phyloP scores from a whole-genome alignment of 176 grass and related monocot species.

The Cenchrus purpureus region DNA sequence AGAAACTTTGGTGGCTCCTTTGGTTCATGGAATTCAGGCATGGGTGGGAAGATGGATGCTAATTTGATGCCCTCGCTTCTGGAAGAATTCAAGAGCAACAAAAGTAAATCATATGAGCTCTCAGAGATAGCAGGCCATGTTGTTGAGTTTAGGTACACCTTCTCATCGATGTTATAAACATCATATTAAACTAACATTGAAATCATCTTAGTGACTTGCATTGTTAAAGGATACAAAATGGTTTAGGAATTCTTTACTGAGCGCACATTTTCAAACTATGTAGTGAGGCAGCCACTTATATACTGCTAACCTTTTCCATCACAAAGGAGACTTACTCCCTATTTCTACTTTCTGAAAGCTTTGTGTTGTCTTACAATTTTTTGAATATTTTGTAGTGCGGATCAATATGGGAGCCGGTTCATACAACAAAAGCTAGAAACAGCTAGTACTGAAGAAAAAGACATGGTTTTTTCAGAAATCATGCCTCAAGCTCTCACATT shows the following conservation, averaged over 20 bases:
- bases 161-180: neutral
- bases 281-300: neutral
- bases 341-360: neutral
- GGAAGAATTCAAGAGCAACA: conserved; percentile 95
- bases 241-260: neutral
- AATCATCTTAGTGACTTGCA: neutral
- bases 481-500: conserved; percentile 78
- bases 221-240: neutral
- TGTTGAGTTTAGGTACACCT: conserved; percentile 77
- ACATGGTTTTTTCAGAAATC: conserved; percentile 76
- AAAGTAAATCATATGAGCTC: conserved; percentile 81
- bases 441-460: conserved; percentile 72
- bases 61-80: conserved; percentile 68
- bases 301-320: neutral
- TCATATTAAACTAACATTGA: neutral
- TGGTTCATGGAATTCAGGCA: conserved; percentile 59
- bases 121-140: conserved; percentile 84
- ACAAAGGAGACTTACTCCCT: neutral
- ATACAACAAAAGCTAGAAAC: conserved; percentile 94
- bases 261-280: neutral
- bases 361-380: conserved; percentile 23
- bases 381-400: conserved; percentile 54
- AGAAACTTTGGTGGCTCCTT: conserved; percentile 61
- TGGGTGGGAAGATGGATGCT: conserved; percentile 49
- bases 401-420: conserved; percentile 90